phyloP scores from a whole-genome alignment of 495 filamentous ascomycete genomes.

The Podospora tetraspora region DNA sequence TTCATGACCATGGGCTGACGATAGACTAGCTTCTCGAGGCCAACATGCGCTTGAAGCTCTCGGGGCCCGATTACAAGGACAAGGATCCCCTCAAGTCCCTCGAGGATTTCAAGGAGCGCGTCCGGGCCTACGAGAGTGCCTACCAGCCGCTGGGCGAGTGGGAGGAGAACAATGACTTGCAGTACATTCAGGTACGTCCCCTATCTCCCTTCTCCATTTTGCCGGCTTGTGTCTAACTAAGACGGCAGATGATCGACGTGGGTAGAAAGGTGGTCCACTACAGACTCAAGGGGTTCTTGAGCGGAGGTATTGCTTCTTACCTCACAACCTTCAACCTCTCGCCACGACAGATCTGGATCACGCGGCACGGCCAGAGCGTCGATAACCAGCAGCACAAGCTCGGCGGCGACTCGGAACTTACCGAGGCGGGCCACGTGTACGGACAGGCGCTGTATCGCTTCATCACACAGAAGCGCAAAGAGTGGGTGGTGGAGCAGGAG shows the following conservation, averaged over 20 bases:
- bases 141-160: constrained; percentile 89
- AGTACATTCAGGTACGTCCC: constrained; percentile 67
- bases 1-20: constrained; percentile 6
- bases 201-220: not conserved
- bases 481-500: constrained; percentile 73
- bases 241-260: constrained; percentile 83
- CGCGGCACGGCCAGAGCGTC: constrained; percentile 77
- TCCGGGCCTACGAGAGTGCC: constrained; percentile 87
- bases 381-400: constrained; percentile 79
- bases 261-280: constrained; percentile 88
- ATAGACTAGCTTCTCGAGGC: constrained; percentile 65
- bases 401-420: constrained; percentile 79
- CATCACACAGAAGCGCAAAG: constrained; percentile 64
- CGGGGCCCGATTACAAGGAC: constrained; percentile 90
- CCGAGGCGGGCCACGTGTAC: constrained; percentile 66
- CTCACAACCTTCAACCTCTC: constrained; percentile 94
- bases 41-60: constrained; percentile 97
- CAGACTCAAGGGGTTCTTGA: constrained; percentile 85
- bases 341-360: constrained; percentile 96
- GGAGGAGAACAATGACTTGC: constrained; percentile 82
- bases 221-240: constrained; percentile 7
- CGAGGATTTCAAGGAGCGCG: constrained; percentile 86
- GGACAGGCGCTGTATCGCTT: constrained; percentile 69
- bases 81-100: constrained; percentile 81
- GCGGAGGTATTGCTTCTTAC: constrained; percentile 85